These are phyloP conservation scores for Spergularia azorica DNA, from an alignment of 179 eudicot genomes.

Conservation along the genomic window DNA sequence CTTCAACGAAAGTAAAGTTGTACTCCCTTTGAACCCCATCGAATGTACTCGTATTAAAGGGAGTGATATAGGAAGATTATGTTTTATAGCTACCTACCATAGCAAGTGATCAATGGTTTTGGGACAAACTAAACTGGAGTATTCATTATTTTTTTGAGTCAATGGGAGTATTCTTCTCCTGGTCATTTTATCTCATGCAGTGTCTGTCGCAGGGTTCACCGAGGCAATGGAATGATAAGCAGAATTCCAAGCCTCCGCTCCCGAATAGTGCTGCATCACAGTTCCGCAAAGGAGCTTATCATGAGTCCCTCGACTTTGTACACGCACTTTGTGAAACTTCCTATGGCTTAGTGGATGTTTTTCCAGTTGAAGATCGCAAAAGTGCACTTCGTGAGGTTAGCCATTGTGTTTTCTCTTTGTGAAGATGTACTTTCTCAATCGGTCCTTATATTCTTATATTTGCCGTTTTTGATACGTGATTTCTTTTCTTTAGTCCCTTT, in stretches of 20 bases:
- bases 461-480: conserved; percentile 24
- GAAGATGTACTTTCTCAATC: conserved; percentile 7
- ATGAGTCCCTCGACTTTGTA: conserved; percentile 92
- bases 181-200: conserved; percentile 5
- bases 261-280: conserved; percentile 68
- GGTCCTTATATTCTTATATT: conserved; percentile 10
- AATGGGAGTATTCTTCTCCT: neutral
- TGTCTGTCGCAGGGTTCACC: conserved; percentile 57
- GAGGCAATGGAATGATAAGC: conserved; percentile 54
- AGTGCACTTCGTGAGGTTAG: conserved; percentile 90
- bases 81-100: too few species aligned
- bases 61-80: too few species aligned
- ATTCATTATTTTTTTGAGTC: too few species aligned
- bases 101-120: too few species aligned
- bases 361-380: conserved; percentile 96
- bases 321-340: conserved; percentile 92
- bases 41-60: too few species aligned
- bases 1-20: too few species aligned
- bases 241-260: conserved; percentile 79
- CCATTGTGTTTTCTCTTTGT: conserved; percentile 8
- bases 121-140: too few species aligned
- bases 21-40: too few species aligned
- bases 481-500: conserved; percentile 73
- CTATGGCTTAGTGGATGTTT: conserved; percentile 91
- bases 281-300: conserved; percentile 93